Evolutionary conservation across 352 stramenopile species (phyloP).

Genomic region (Globisporangium cylindrosporum): DNA sequence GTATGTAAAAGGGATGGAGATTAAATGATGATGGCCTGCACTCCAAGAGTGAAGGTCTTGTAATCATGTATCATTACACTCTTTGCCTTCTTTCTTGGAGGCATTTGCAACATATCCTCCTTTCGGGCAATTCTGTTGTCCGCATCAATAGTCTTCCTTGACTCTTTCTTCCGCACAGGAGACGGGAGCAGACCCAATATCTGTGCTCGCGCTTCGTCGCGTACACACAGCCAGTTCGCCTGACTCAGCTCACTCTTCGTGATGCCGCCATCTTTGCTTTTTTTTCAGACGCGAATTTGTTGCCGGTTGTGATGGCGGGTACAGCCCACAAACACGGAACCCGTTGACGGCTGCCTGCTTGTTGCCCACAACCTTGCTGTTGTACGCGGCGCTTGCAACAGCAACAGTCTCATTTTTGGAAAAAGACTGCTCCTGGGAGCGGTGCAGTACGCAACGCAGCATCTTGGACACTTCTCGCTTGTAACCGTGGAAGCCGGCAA

Average conservation of each 20-base stretch:
- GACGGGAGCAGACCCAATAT: background rate
- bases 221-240: background rate
- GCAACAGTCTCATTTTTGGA: background rate
- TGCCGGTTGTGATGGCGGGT: background rate
- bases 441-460: background rate
- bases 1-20: too few relatives aligned
- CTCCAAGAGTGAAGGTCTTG: too few relatives aligned
- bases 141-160: background rate
- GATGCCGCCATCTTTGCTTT: background rate
- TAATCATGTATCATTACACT: too few relatives aligned
- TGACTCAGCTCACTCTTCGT: background rate
- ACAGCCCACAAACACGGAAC: background rate
- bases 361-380: background rate
- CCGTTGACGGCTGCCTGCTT: background rate
- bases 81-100: background rate
- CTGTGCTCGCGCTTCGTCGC: background rate
- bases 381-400: background rate
- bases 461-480: background rate
- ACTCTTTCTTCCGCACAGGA: background rate
- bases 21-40: too few relatives aligned
- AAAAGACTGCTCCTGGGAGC: background rate
- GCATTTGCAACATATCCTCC: background rate
- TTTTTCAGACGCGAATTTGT: background rate
- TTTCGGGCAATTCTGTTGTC: background rate
- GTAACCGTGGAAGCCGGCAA: background rate